Evolutionary conservation across 1,284 basidiomycete species (phyloP), one percentile per base, ranked within the genome.

Genomic region (Phellinidium pouzarii): DNA sequence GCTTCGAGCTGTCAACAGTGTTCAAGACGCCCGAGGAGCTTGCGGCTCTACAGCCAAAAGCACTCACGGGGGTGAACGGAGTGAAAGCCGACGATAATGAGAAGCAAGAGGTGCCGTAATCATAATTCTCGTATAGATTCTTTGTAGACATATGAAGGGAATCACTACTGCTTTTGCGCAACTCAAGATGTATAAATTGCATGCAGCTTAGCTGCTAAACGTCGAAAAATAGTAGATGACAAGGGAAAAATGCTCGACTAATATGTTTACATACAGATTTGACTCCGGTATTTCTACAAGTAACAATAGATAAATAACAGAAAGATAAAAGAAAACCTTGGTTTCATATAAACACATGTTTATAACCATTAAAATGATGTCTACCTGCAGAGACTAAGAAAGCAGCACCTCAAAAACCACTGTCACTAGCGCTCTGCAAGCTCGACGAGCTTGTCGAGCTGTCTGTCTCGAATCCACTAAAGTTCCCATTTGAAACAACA

Each of bases 1-100:
- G 65, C 54, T 89, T 87, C 65, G 67, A 69, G 44, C 65, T 81
- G 20, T 81, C 87, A 19, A 86, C 82, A 4, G 66, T 80, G 22
- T 88, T 87, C 72, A 82, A 79, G 66, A 62, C 71, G 1, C 58
- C 64, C 2, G 71, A 70, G 34, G 80, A 85, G 59, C 68, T 77
- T 34, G 68, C 55, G 40, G 29, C 17, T 9, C 29, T 54, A 34
- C 47, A 31, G 19, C 12, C 47, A 6, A 19, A 44, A 40, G 53
- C 36, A 8, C 51, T 43, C 25, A 36, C 37, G 8, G 23, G 9
- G 25, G 6, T 36, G 25, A 34, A 54, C 12, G 44, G 38, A 20
- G 36, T 27, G 17, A 20, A 22, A 2, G 40, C 36, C 9, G 41
- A 41, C 17, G 29, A 27, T 36, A 37, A 14, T 5, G 40, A 7